Base-by-base conservation (phyloP, 164 flowering plant genomes). In the Amborella trichopoda region DNA sequence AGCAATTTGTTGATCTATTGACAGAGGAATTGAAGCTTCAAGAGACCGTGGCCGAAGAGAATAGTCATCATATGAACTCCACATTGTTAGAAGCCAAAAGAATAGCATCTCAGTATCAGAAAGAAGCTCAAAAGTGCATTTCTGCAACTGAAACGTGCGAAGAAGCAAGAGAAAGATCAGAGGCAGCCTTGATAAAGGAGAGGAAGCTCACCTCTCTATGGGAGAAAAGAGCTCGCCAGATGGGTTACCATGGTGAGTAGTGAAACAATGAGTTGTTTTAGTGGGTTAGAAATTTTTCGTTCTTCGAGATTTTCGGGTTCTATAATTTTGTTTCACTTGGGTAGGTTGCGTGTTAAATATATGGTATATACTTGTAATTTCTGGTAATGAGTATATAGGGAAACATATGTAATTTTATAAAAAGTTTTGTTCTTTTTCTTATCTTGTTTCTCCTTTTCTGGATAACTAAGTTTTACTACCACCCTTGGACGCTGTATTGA, bases 81-180 rank as follows among this genome's bases (percentile, higher is more conserved):
- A 80, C 95, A 1, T 66, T 74, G 25, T 56, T 59, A 13, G 95
- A 80, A 60, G 97, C 95, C 4, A 77, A 73, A 66, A 73, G 82
- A 51, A 63, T 76, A 22, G 97, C 83, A 54, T 68, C 77, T 16
- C 80, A 69, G 55, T 89, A 80, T 70, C 94, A 80, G 44, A 71
- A 44, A 49, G 97, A 89, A 64, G 85, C 83, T 5, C 95, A 89
- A 56, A 89, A 89, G 43, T 89, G 97, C 73, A 85, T 72, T 50
- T 56, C 83, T 12, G 94, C 97, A 26, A 89, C 88, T 2, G 88
- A 89, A 64, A 82, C 72, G 5, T 89, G 97, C 25, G 95, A 89
- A 64, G 78, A 51, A n/a, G 85, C 97, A 23, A 67, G 97, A 59
- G 95, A 89, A 68, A 74, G 67, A 2, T 68, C 89, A 0, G 72